These are phyloP conservation scores for Salmacisia buchloeana DNA, from an alignment of 1,284 basidiomycete genomes.

Conservation along the genomic window DNA sequence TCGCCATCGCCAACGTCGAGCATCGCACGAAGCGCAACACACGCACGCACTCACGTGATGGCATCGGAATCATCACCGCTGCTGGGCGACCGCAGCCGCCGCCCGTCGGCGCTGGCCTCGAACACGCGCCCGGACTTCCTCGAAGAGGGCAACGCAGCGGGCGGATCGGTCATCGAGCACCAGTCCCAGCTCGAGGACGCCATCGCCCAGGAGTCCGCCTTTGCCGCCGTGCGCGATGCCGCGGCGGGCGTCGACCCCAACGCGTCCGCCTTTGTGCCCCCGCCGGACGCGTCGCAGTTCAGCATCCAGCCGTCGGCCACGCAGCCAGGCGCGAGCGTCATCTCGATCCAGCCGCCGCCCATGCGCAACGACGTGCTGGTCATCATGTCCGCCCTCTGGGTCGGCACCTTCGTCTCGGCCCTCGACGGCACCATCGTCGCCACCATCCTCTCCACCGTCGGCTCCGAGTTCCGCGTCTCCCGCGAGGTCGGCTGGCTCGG, in stretches of 20 bases:
- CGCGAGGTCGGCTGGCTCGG: constrained; percentile 47
- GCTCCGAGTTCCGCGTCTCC: constrained; percentile 46
- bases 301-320: constrained; percentile 17
- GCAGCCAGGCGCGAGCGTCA: constrained; percentile 5
- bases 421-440: constrained; percentile 48
- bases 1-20: no score
- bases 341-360: not conserved
- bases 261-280: constrained; percentile 43
- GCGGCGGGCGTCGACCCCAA: constrained; percentile 47
- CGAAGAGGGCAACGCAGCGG: constrained; percentile 5
- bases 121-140: constrained; percentile 1
- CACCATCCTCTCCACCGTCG: constrained; percentile 41
- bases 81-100: constrained; percentile 1
- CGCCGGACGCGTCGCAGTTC: constrained; percentile 42
- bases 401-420: constrained; percentile 43
- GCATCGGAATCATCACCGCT: not conserved
- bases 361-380: constrained; percentile 23
- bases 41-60: not conserved
- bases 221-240: constrained; percentile 27
- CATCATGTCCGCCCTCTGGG: constrained; percentile 49
- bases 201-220: constrained; percentile 12
- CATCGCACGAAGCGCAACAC: no score
- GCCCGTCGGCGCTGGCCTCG: not conserved
- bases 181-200: constrained; percentile 11
- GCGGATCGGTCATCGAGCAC: constrained; percentile 8